phyloP scores from a whole-genome alignment of 2,329 filamentous ascomycete genomes.

The Sordariomycetes sp. region DNA sequence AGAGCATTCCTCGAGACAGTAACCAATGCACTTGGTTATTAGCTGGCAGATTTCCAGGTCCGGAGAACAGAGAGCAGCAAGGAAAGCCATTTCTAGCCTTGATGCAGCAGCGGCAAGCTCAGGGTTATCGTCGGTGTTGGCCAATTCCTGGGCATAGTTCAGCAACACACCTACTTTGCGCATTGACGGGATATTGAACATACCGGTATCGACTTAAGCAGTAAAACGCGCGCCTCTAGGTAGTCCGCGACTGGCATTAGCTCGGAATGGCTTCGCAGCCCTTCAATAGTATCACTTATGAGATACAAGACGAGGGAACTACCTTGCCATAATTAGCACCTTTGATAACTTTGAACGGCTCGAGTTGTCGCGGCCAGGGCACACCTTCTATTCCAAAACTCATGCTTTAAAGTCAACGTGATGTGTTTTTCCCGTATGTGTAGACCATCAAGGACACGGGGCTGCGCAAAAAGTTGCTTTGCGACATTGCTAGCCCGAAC shows the following conservation, averaged over 20 bases:
- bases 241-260: slow-evolving; percentile 39
- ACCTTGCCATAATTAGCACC: background rate
- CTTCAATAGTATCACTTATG: slow-evolving; percentile 33
- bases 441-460: slow-evolving; percentile 19
- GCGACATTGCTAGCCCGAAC: slow-evolving; percentile 32
- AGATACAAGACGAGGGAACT: slow-evolving; percentile 25
- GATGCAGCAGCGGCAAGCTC: slow-evolving; percentile 38
- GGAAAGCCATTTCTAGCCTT: slow-evolving; percentile 47
- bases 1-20: slow-evolving; percentile 48
- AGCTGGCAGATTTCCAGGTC: slow-evolving; percentile 53
- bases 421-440: slow-evolving; percentile 20
- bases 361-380: background rate
- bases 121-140: slow-evolving; percentile 36
- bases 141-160: slow-evolving; percentile 30
- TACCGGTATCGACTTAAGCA: slow-evolving; percentile 37
- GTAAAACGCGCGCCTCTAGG: slow-evolving; percentile 37
- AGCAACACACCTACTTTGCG: background rate
- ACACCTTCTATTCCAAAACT: slow-evolving; percentile 40
- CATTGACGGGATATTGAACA: slow-evolving; percentile 8
- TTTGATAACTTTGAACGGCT: background rate
- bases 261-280: slow-evolving; percentile 26
- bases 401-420: slow-evolving; percentile 22
- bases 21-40: slow-evolving; percentile 46
- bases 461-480: slow-evolving; percentile 29
- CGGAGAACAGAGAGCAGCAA: slow-evolving; percentile 51